A percentile compares a stretch with the other conserved stretches of the same genome.
Evolutionary conservation across 1,139 yeast genomes (phyloP).

Genomic region (Blastobotrys apis): DNA sequence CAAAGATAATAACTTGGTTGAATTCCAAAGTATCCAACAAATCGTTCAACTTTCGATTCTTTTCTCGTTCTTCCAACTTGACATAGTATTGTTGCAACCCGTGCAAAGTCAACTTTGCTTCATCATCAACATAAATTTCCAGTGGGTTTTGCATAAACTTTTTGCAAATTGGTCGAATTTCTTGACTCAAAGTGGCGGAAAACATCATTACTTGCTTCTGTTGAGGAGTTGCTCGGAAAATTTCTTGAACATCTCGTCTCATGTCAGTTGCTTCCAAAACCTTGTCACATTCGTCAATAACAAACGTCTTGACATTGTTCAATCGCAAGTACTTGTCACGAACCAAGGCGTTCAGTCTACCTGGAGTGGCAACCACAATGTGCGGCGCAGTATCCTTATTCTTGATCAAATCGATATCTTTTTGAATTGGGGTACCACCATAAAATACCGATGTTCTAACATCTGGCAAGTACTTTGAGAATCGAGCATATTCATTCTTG

Average conservation of each 20-base stretch:
- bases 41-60: slow-evolving; percentile 90
- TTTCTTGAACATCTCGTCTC: slow-evolving; percentile 99
- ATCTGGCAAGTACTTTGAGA: slow-evolving; percentile 97
- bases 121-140: slow-evolving; percentile 97
- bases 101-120: slow-evolving; percentile 93
- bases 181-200: slow-evolving; percentile 92
- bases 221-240: slow-evolving; percentile 95
- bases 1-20: slow-evolving; percentile 97
- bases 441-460: slow-evolving; percentile 95
- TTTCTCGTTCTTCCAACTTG: slow-evolving; percentile 84
- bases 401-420: slow-evolving; percentile 84
- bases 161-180: slow-evolving; percentile 94
- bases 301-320: slow-evolving; percentile 88
- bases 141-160: slow-evolving; percentile 97
- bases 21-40: slow-evolving; percentile 91
- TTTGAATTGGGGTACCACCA: slow-evolving; percentile 88
- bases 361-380: slow-evolving; percentile 97
- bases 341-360: slow-evolving; percentile 91
- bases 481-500: slow-evolving; percentile 94
- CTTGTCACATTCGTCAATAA: slow-evolving; percentile 97
- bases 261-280: slow-evolving; percentile 82
- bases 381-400: slow-evolving; percentile 95
- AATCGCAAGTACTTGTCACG: slow-evolving; percentile 86
- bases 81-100: slow-evolving; percentile 96
- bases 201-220: slow-evolving; percentile 99